phyloP scores from a whole-genome alignment of 2,329 filamentous ascomycete species.

The Talaromyces sp. region DNA sequence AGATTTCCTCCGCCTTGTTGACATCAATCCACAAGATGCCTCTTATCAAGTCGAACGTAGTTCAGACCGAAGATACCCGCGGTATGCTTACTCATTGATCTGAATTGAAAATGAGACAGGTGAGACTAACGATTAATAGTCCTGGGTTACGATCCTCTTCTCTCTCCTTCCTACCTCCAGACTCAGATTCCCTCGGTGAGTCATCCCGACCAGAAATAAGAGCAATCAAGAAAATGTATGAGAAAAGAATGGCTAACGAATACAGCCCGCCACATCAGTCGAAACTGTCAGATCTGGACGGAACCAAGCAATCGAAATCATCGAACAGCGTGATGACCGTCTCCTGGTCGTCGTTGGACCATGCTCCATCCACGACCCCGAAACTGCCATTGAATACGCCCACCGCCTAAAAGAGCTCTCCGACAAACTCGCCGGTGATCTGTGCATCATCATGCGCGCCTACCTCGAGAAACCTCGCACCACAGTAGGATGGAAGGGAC shows the following conservation, averaged over 20 bases:
- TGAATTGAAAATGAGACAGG: too few species aligned
- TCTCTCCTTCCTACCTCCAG: conserved; percentile 79
- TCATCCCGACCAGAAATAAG: conserved; percentile 36
- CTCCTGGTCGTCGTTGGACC: conserved; percentile 92
- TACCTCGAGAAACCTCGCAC: conserved; percentile 99
- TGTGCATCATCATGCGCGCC: conserved; percentile 93
- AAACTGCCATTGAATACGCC: conserved; percentile 82
- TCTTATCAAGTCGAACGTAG: conserved; percentile 34
- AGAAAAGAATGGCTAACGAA: conserved; percentile 32
- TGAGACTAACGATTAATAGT: conserved; percentile 43
- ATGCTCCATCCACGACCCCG: conserved; percentile 95
- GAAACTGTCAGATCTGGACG: conserved; percentile 41
- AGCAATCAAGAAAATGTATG: too few species aligned
- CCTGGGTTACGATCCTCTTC: conserved; percentile 87
- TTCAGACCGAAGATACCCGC: conserved; percentile 43
- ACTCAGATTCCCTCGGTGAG: conserved; percentile 68
- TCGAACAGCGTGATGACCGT: conserved; percentile 71
- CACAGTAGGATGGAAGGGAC: conserved; percentile 96
- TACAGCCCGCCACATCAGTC: conserved; percentile 36
- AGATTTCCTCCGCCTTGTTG: background rate
- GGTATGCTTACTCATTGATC: conserved; percentile 26
- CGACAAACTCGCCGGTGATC: conserved; percentile 72
- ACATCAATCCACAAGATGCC: conserved; percentile 31
- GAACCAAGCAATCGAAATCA: conserved; percentile 62
- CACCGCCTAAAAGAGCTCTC: conserved; percentile 69